Base-by-base conservation (phyloP, 495 filamentous ascomycete genomes). In the Daldinia decipiens region DNA sequence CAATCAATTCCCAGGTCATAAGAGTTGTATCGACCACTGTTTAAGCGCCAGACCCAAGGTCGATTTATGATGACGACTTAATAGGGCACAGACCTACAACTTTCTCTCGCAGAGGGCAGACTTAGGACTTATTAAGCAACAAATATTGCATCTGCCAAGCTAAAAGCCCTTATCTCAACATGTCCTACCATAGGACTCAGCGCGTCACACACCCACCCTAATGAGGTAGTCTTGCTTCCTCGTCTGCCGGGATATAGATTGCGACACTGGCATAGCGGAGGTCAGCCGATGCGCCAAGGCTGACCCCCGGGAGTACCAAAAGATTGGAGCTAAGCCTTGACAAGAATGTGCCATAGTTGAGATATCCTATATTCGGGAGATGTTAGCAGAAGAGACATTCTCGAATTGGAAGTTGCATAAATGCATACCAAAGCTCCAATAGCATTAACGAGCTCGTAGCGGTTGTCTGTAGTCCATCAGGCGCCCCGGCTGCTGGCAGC, bases 321-420 rank as follows among this genome's bases (percentile, higher is more conserved):
- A 58, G 31, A 53, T 17, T 58, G 59, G 36, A 72, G 64, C 72
- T 76, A 76, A 55, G 62, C 74, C 72, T 52, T 67, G 74, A 76
- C 58, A 67, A 76, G 74, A 76, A 76, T 76, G 74, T 76, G 74
- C 56, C 56, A 72, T 72, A 51, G 38, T 66, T 58, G 45, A 68
- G 61, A 69, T 53, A n/a, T n/a, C n/a, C n/a, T n/a, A 50, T 39
- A 62, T 58, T 39, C 24, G 55, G 32, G 34, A 62, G 57, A 51
- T 53, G 47, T 29, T 45, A 61, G 38, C 9, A 68, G 29, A 39
- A 62, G 17, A 62, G 62, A 62, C 57, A 69, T 59, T 62, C 70
- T 66, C 52, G 50, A 73, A 69, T 45, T 62, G 70, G 70, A 68
- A 73, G 70, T 47, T 66, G 58, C 57, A 32, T 68, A 1, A 26